Base-by-base conservation (phyloP, 805 yeast genomes). In the Candida caryicola region DNA sequence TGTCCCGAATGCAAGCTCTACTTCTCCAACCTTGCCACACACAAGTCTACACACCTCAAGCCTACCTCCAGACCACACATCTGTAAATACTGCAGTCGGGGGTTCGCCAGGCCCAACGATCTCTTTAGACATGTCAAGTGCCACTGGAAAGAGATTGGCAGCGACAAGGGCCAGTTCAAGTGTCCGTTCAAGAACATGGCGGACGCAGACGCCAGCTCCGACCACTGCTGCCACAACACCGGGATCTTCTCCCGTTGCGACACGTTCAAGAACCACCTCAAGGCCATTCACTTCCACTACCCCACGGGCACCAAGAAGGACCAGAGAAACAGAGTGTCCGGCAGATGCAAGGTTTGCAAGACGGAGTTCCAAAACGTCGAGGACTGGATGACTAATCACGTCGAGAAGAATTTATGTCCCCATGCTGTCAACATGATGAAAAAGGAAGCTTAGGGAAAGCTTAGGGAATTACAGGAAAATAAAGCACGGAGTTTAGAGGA, bases 161-260 rank as follows among this genome's bases (percentile, higher is more conserved):
- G 74, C 18, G 79, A 75, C 58, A 77, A 79, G 49, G 79, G 78
- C 17, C 82, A 85, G 23, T 89, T 79, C 66, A 77, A 77, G 54
- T 89, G 97, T 52, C 97, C 97, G 1, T 85, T 77, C 59, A 77
- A 71, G 51, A 47, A 59, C 51, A 60, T 42, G 37, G 36, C 47
- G 19, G 43, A 41, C 23, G 34, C 46, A 4, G 58, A 53, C 9
- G 46, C 44, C 19, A 10, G 15, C 5, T 51, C 49, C 16, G 64
- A 63, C 46, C 64, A 64, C 46, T 66, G 73, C 45, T 88, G 96
- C 56, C 97, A 89, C 57, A 76, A 77, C 38, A 78, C 87, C 5
- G 97, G 97, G 4, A 81, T 85, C 21, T 89, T 89, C 52, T 80
- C 89, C 9, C 73, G 97, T 35, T 85, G 96, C 57, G 97, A 89